Percentiles rank a stretch among this genome's conserved stretches.
phyloP scores from a whole-genome alignment of 257 asterid species.

The Leptodermis oblonga region DNA sequence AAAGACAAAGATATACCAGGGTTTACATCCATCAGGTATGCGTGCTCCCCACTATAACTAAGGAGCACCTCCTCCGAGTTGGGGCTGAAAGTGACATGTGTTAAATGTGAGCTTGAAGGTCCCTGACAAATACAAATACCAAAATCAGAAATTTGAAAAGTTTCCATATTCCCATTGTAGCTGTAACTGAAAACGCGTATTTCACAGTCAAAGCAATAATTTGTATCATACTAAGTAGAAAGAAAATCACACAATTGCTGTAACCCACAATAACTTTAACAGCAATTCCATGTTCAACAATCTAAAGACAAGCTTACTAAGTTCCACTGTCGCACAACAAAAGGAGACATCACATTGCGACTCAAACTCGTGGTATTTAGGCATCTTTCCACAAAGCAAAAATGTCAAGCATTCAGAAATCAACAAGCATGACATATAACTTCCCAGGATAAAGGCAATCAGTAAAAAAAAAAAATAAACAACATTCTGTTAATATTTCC shows the following conservation, averaged over 20 bases:
- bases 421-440: neutral
- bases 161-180: neutral
- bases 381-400: neutral
- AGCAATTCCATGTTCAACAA: neutral
- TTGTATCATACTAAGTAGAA: neutral
- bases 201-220: neutral
- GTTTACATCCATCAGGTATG: slow-evolving; percentile 85
- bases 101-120: slow-evolving; percentile 67
- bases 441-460: neutral
- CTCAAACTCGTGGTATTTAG: neutral
- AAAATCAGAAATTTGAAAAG: slow-evolving; percentile 8
- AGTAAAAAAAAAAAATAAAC: neutral
- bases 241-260: neutral
- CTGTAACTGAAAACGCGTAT: neutral
- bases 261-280: neutral
- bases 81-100: slow-evolving; percentile 91
- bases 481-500: neutral
- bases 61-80: slow-evolving; percentile 90
- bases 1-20: slow-evolving; percentile 44
- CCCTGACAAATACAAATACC: slow-evolving; percentile 43
- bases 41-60: slow-evolving; percentile 96
- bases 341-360: neutral
- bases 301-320: neutral
- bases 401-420: neutral
- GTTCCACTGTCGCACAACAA: neutral